Evolutionary conservation across 768 basidiomycete genomes (phyloP).

Genomic region (Ramaria rubella): DNA sequence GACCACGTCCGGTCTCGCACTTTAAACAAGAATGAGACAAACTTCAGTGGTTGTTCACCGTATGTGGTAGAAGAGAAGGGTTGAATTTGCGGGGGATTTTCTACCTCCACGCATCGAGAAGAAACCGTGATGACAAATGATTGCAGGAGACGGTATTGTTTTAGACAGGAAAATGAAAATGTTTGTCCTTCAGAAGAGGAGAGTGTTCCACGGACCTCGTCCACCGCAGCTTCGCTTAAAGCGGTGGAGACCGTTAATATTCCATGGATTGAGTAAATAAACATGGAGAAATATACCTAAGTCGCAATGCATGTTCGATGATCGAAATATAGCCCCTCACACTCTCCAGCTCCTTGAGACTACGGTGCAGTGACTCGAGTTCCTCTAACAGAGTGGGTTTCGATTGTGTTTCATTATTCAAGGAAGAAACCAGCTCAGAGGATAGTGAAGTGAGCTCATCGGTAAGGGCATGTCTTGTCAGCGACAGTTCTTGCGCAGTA

Average conservation of each 20-base stretch:
- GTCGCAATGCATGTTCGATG: conserved; percentile 58
- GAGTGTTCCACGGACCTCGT: conserved; percentile 39
- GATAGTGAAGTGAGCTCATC: conserved; percentile 72
- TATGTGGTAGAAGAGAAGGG: conserved; percentile 13
- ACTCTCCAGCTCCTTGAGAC: conserved; percentile 68
- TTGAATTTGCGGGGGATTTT: conserved; percentile 28
- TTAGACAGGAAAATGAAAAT: conserved; percentile 41
- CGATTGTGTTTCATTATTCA: conserved; percentile 37
- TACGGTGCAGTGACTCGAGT: conserved; percentile 71
- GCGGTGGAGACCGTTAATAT: not conserved
- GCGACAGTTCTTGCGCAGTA: conserved; percentile 65
- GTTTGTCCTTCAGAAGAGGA: conserved; percentile 22
- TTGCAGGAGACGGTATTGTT: conserved; percentile 56
- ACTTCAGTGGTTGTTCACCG: conserved; percentile 43
- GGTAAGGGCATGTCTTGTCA: conserved; percentile 67
- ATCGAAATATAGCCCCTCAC: conserved; percentile 72
- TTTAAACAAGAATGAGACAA: conserved; percentile 55
- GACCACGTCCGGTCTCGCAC: conserved; percentile 71
- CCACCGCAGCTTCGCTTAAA: conserved; percentile 50
- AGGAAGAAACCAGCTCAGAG: conserved; percentile 53
- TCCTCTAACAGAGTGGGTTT: conserved; percentile 70
- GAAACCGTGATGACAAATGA: conserved; percentile 49
- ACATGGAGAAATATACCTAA: conserved; percentile 40
- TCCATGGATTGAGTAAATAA: not conserved
- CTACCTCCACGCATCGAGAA: conserved; percentile 37